A percentile compares a stretch with the other conserved stretches of the same genome.
Conservation (phyloP, 148 eudicot genomes). For the Rhododendron kiyosumense region DNA sequence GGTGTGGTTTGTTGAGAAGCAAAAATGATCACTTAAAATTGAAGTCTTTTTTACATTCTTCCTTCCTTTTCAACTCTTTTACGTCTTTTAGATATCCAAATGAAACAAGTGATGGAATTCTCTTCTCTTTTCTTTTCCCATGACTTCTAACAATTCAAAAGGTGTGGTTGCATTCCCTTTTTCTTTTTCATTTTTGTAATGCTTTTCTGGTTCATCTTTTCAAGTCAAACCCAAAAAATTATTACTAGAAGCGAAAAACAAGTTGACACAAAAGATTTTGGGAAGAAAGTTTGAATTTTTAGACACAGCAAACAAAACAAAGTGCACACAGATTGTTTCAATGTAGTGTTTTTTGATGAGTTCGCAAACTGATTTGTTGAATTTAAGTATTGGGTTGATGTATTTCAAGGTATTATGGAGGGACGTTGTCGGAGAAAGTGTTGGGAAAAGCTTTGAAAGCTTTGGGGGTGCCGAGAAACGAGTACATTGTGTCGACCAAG, state of each 20-base stretch:
- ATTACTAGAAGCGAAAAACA: background rate
- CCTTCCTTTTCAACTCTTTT: background rate
- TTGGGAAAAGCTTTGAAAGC: constrained; percentile 85
- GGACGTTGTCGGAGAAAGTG: constrained; percentile 83
- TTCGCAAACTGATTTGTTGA: background rate
- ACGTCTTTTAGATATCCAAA: background rate
- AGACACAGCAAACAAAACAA: background rate
- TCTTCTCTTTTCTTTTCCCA: background rate
- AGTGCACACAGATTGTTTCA: background rate
- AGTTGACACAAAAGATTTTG: background rate
- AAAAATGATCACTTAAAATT: background rate
- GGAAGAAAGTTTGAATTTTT: background rate
- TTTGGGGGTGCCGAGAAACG: constrained; percentile 66
- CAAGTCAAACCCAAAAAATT: background rate
- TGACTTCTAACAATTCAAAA: background rate
- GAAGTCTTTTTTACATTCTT: background rate
- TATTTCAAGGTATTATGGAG: constrained; percentile 74
- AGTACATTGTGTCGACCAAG: constrained; percentile 87
- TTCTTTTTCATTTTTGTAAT: background rate
- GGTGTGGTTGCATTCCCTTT: background rate
- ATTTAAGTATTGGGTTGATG: constrained; percentile 6
- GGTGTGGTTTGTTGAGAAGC: background rate
- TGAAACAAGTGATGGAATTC: background rate
- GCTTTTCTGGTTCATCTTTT: background rate
- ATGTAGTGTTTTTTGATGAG: background rate